Percentiles rank a stretch among this genome's conserved stretches.
These are phyloP conservation scores for Camelina laxa DNA, from an alignment of 345 rosid genomes.

Conservation along the genomic window DNA sequence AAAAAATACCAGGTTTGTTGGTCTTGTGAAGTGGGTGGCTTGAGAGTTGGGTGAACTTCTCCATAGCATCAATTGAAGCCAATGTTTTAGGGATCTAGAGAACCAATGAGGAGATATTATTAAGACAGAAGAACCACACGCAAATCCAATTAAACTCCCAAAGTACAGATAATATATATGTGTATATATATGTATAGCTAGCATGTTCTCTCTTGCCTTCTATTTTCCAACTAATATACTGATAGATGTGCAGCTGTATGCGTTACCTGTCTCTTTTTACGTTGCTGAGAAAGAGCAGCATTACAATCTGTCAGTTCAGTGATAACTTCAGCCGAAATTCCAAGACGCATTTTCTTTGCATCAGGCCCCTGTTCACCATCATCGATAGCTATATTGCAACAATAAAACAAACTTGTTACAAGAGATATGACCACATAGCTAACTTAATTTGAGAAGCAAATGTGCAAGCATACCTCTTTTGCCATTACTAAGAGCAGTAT, in stretches of 20 bases:
- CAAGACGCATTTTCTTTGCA: constrained; percentile 67
- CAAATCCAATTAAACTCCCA: constrained; percentile 17
- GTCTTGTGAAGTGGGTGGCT: constrained; percentile 97
- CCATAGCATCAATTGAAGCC: constrained; percentile 70
- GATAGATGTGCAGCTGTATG: background rate
- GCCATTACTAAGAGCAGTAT: constrained; percentile 75
- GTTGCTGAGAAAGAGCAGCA: constrained; percentile 84
- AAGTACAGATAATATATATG: background rate
- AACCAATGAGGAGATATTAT: constrained; percentile 27
- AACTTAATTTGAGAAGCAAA: constrained; percentile 10
- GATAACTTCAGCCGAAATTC: constrained; percentile 70
- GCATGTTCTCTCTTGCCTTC: constrained; percentile 24
- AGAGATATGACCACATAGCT: constrained; percentile 3
- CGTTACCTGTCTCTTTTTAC: constrained; percentile 79
- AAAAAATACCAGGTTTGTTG: constrained; percentile 77
- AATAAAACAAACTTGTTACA: constrained; percentile 23
- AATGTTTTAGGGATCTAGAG: constrained; percentile 70
- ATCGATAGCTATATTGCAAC: constrained; percentile 49
- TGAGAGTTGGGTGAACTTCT: constrained; percentile 88
- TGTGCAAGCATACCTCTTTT: constrained; percentile 64
- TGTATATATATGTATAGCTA: background rate
- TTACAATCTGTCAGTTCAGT: constrained; percentile 84
- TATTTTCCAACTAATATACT: constrained; percentile 3
- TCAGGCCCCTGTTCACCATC: constrained; percentile 58
- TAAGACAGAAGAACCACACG: constrained; percentile 4